Conservation (phyloP, 2,329 filamentous ascomycete species). For the Hypoxylon sp. region DNA sequence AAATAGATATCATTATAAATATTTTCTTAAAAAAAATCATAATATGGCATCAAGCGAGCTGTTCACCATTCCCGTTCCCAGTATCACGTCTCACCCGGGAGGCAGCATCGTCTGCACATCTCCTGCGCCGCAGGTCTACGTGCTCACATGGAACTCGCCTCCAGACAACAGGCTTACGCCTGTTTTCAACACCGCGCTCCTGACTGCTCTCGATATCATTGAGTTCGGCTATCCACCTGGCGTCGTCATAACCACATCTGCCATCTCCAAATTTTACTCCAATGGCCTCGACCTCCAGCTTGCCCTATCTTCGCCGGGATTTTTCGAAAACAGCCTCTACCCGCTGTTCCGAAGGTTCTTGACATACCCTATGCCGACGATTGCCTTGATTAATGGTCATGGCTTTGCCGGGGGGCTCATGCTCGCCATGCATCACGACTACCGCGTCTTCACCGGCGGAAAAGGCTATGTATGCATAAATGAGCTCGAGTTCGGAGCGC, state of each 20-base stretch:
- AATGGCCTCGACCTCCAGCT: constrained; percentile 85
- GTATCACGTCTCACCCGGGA: constrained; percentile 61
- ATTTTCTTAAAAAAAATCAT: background rate
- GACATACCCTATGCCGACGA: constrained; percentile 85
- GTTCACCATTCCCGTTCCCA: constrained; percentile 72
- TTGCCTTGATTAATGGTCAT: constrained; percentile 85
- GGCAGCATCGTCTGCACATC: constrained; percentile 75
- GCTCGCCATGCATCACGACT: constrained; percentile 86
- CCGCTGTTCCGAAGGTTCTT: constrained; percentile 75
- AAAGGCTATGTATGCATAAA: constrained; percentile 85
- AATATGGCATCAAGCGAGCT: constrained; percentile 58
- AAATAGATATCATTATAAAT: background rate
- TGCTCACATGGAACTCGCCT: constrained; percentile 78
- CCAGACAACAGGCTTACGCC: constrained; percentile 84
- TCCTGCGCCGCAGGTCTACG: constrained; percentile 74
- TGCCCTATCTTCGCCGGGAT: constrained; percentile 71
- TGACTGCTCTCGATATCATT: constrained; percentile 81
- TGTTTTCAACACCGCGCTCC: constrained; percentile 75
- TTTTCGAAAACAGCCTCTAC: constrained; percentile 74
- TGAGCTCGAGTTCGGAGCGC: constrained; percentile 83
- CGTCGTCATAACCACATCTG: constrained; percentile 82
- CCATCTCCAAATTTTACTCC: constrained; percentile 83
- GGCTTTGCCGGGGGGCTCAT: constrained; percentile 87
- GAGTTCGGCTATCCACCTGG: constrained; percentile 77
- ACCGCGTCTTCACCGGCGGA: constrained; percentile 78